Evolutionary conservation across 2,329 filamentous ascomycete genomes (phyloP).

Genomic region (Diaporthe destruens): DNA sequence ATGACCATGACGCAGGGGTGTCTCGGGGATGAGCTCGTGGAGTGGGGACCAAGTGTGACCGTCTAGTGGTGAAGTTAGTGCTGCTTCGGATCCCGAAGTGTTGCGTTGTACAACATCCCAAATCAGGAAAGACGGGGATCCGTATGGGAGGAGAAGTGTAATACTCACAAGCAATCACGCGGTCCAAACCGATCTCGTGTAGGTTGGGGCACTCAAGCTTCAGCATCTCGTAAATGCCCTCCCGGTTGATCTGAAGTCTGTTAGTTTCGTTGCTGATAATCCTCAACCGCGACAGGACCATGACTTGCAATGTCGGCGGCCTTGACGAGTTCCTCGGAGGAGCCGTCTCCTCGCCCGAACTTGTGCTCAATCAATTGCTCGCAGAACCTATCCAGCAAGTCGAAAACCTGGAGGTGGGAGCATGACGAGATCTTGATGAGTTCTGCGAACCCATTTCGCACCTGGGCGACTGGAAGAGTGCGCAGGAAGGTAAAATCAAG

Average conservation of each 20-base stretch:
- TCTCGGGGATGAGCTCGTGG: conserved; percentile 77
- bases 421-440: conserved; percentile 82
- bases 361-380: conserved; percentile 74
- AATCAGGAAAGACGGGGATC: no score
- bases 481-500: conserved; percentile 80
- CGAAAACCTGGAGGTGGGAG: conserved; percentile 74
- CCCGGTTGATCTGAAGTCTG: conserved; percentile 68
- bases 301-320: conserved; percentile 65
- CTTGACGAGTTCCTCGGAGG: conserved; percentile 65
- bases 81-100: no score
- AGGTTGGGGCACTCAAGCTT: conserved; percentile 80
- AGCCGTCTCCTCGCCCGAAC: conserved; percentile 72
- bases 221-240: conserved; percentile 79
- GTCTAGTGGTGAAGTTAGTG: conserved; percentile 47
- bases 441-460: conserved; percentile 81
- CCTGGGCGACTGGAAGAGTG: conserved; percentile 74
- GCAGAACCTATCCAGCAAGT: conserved; percentile 76
- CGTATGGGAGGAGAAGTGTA: no score
- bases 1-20: conserved; percentile 78
- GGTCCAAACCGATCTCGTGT: conserved; percentile 78
- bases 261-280: neutral
- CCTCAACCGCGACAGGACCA: no score
- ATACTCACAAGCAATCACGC: conserved; percentile 71
- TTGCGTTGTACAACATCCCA: no score
- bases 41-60: conserved; percentile 82